Evolutionary conservation across 225 moss, liverwort and hornwort genomes (phyloP), one percentile per base, ranked within the genome.

Genomic region (Anthoceros angustus): DNA sequence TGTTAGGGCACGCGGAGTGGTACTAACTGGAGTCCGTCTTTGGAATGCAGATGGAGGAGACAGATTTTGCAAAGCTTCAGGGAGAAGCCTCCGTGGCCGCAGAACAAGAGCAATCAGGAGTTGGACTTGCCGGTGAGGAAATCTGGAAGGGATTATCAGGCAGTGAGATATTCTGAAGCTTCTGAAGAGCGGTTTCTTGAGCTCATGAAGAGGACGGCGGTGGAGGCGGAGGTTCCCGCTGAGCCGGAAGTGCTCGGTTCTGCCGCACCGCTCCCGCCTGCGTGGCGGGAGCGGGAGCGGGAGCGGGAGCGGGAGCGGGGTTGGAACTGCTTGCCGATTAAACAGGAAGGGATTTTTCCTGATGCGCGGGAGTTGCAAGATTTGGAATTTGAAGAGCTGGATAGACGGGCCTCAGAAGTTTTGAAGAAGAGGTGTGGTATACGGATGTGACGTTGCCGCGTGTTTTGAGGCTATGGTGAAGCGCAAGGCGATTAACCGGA

Each of bases 311-410:
- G 32, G 4, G 32, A 32, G 32, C 32, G 32, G 32, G 32, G 32
- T 32, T 32, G 32, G 1, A 32, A 32, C 2, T 32, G 32, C 32
- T 32, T 32, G n/a, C n/a, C 23, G 10, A 18, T 55, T 1, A 55
- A 55, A 12, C 55, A 55, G 55, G 55, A 55, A 55, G 55, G 55
- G 18, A 18, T 15, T 8, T 23, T 55, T 7, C 55, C 55, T 55
- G 55, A 2, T 55, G 55, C 18, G 55, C n/a, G 14, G 10, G 55
- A 55, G 23, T 55, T 55, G n/a, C 55, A 23, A 23, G 55, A 55
- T 55, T 6, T 55, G 55, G 55, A 55, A 23, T 55, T 55, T 20
- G 55, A 55, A 55, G 55, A 55, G 23, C 55, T 55, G n/a, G 55
- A 55, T 15, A 55, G 55, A 4, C 18, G 55, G 14, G 55, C 55